Percentiles rank a stretch among this genome's conserved stretches.
phyloP scores from a whole-genome alignment of 2,329 filamentous ascomycete species.

The Lomentospora prolificans region DNA sequence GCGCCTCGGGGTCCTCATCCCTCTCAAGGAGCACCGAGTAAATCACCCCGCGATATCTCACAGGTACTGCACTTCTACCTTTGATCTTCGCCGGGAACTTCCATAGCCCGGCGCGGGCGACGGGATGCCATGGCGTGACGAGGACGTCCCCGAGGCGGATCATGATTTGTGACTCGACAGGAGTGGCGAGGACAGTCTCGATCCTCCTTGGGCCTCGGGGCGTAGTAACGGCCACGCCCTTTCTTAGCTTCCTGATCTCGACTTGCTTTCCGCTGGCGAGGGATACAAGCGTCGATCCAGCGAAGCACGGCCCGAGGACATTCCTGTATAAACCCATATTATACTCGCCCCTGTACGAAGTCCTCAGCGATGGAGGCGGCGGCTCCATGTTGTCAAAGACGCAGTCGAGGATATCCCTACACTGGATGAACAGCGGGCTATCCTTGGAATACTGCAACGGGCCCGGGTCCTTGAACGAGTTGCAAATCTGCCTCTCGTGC shows the following conservation, averaged over 20 bases:
- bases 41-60: slow-evolving; percentile 38
- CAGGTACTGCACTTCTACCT: slow-evolving; percentile 16
- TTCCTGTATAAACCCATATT: slow-evolving; percentile 7
- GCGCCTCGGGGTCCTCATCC: slow-evolving; percentile 30
- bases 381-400: slow-evolving; percentile 38
- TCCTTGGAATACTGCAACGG: slow-evolving; percentile 41
- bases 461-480: slow-evolving; percentile 52
- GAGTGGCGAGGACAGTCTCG: slow-evolving; percentile 39
- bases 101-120: slow-evolving; percentile 33
- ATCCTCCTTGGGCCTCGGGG: slow-evolving; percentile 39
- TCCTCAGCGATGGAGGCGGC: slow-evolving; percentile 26
- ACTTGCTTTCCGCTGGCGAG: slow-evolving; percentile 30
- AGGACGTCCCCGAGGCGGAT: slow-evolving; percentile 33
- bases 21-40: slow-evolving; percentile 48
- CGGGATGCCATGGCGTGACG: slow-evolving; percentile 52
- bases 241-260: slow-evolving; percentile 31
- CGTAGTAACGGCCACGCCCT: slow-evolving; percentile 39
- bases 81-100: slow-evolving; percentile 34
- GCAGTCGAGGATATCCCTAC: slow-evolving; percentile 36
- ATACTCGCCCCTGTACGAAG: slow-evolving; percentile 1
- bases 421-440: slow-evolving; percentile 41
- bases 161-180: slow-evolving; percentile 28
- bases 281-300: slow-evolving; percentile 34
- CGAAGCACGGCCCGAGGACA: slow-evolving; percentile 38
- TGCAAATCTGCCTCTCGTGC: slow-evolving; percentile 47